Evolutionary conservation across 805 yeast species (phyloP), one percentile per base, ranked within the genome.

Genomic region (Jamesozyma piceae): DNA sequence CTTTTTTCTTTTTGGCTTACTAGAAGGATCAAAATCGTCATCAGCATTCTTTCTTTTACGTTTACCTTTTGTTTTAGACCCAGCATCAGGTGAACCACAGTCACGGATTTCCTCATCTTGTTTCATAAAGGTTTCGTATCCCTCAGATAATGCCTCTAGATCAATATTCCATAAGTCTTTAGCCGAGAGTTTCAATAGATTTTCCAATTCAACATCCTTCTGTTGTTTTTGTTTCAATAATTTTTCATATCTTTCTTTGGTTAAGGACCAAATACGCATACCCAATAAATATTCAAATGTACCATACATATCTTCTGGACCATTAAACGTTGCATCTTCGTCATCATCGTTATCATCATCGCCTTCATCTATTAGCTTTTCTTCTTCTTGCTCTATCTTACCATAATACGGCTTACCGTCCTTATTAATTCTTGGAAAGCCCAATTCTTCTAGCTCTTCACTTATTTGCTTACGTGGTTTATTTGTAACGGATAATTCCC

Each of bases 261-360:
- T 90, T 57, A 92, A 75, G 31, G 96, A 82, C 92, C 96, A 87
- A 49, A 92, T 80, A 29, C 88, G 77, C 95, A 92, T 84, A 42
- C 92, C 94, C 41, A 92, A 70, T 49, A 92, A 70, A 53, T 92
- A 92, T 55, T 92, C 97, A 62, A 78, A 90, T 5, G 80, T 71
- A 9, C 87, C 75, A 40, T 72, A 71, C 14, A 75, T 65, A 20
- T 78, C 81, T 39, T 57, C 74, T 61, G 62, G 69, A 14, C 64
- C 62, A 38, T 68, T 70, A n/a, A 66, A 63, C 3, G 57, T 62
- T n/a, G 44, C 49, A 11, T 52, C 66, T 5, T 50, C 66, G 6
- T 57, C 69, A 26, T 68, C 74, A 10, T 52, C 66, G 10, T 56
- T 68, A 2, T 57, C 63, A 17, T 54, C 62, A 26, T 60, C 67